These are phyloP conservation scores for Pichia paraexigua DNA, from an alignment of 805 yeast genomes.

Conservation along the genomic window DNA sequence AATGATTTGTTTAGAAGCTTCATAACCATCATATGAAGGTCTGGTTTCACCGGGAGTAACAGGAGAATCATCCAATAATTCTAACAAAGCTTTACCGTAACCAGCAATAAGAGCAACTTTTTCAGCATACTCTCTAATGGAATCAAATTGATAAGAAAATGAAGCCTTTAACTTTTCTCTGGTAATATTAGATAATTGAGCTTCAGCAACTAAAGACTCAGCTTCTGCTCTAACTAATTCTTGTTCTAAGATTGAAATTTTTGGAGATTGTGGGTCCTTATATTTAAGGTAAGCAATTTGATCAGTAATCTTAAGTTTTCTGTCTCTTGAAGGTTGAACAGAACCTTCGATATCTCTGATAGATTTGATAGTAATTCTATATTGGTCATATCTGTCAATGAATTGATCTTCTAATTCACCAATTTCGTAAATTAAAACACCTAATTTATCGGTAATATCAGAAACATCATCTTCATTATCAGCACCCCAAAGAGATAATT, in stretches of 20 bases:
- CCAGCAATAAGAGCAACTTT: constrained; percentile 82
- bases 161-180: constrained; percentile 83
- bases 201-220: constrained; percentile 85
- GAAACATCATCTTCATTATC: constrained; percentile 79
- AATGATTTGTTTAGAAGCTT: constrained; percentile 80
- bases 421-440: constrained; percentile 73
- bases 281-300: constrained; percentile 77
- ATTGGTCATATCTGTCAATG: constrained; percentile 79
- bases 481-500: constrained; percentile 80
- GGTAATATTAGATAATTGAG: constrained; percentile 82
- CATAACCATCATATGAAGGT: constrained; percentile 84
- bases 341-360: constrained; percentile 81
- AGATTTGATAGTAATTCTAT: constrained; percentile 73
- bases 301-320: constrained; percentile 78
- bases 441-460: constrained; percentile 81
- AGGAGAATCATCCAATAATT: constrained; percentile 75
- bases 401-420: constrained; percentile 84
- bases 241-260: constrained; percentile 74
- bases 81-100: constrained; percentile 80
- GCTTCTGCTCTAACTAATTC: constrained; percentile 90
- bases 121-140: constrained; percentile 79
- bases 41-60: constrained; percentile 91
- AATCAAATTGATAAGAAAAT: constrained; percentile 76
- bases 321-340: constrained; percentile 82
- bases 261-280: constrained; percentile 80